Base-by-base conservation (phyloP, 768 basidiomycete species). In the Xanthoconium purpureum region DNA sequence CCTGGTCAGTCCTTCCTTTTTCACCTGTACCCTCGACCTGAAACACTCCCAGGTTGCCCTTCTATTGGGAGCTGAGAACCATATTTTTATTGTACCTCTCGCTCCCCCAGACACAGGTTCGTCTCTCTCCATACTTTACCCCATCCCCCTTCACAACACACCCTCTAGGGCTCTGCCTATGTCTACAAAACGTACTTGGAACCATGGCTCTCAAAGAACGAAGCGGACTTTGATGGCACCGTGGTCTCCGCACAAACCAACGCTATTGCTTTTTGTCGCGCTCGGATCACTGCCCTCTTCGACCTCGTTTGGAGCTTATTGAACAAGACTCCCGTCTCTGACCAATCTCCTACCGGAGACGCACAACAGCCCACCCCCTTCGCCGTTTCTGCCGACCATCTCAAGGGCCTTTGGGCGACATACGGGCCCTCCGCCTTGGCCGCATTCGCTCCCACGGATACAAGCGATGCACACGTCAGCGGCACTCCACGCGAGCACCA, bases 31-130 rank as follows among this genome's bases (percentile, higher is more conserved):
- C 20, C 2, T 1, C 45, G 44, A 54, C 47, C 60, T 66, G 35
- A 69, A 52, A 40, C 55, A 18, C 39, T n/a, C 10, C 7, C 51
- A 88, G 88, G 88, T 63, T 89, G 40, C 88, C 88, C 8, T 87
- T 90, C 66, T 89, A 89, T 65, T 88, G 83, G 83, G 88, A 89
- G 64, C 44, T 81, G 50, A 84, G 88, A 62, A 87, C 84, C n/a
- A 24, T 83, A 5, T 83, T 88, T 66, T 66, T 89, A 5, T 74
- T 89, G 28, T 89, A 84, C 73, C 68, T 89, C 43, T 72, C 86
- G 10, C 78, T 89, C 17, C 87, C 87, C 8, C 86, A 88, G 72
- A 86, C 80, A 1, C 79, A 87, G 79, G 88, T 84, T 55, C 47
- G 74, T 35, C 39, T 28, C 47, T 33, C 11, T 39, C 30, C 52